Conservation (phyloP, 345 rosid genomes). For the Sisymbrium irio region DNA sequence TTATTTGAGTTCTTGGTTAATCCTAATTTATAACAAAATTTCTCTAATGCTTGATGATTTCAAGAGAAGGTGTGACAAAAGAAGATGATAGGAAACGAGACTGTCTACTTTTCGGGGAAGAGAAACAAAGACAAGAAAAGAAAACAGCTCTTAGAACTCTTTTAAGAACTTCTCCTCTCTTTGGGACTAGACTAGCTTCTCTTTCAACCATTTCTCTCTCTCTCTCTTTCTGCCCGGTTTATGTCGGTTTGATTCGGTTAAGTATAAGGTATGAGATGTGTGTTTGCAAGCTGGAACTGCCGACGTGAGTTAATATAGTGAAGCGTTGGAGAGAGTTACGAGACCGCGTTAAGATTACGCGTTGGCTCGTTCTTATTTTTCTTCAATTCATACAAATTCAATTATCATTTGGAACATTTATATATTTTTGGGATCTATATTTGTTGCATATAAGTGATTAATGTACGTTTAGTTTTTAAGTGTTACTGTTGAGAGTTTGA, state of each 20-base stretch:
- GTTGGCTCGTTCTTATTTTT: slow-evolving; percentile 27
- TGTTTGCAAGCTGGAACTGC: slow-evolving; percentile 31
- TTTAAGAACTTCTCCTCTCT: slow-evolving; percentile 47
- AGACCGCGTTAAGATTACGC: slow-evolving; percentile 35
- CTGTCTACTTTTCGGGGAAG: background rate
- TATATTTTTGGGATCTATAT: background rate
- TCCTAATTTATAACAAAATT: background rate
- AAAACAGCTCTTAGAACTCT: slow-evolving; percentile 26
- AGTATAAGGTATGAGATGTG: background rate
- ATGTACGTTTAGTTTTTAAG: slow-evolving; percentile 4
- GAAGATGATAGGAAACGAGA: slow-evolving; percentile 19
- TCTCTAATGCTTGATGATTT: slow-evolving; percentile 23
- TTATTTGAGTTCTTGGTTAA: slow-evolving; percentile 11
- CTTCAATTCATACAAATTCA: background rate
- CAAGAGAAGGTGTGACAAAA: slow-evolving; percentile 21
- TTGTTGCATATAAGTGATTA: slow-evolving; percentile 2
- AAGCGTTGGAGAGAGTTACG: background rate
- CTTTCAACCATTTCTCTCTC: slow-evolving; percentile 11
- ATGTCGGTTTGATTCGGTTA: slow-evolving; percentile 10
- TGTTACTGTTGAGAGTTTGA: slow-evolving; percentile 28
- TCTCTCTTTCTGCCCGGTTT: slow-evolving; percentile 17
- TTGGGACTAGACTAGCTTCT: slow-evolving; percentile 43
- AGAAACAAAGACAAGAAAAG: slow-evolving; percentile 28
- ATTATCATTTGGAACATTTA: slow-evolving; percentile 1
- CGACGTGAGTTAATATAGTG: slow-evolving; percentile 35